A percentile compares a stretch with the other conserved stretches of the same genome.
Conservation (phyloP, 164 flowering plant genomes). For the Litsea cubeba region DNA sequence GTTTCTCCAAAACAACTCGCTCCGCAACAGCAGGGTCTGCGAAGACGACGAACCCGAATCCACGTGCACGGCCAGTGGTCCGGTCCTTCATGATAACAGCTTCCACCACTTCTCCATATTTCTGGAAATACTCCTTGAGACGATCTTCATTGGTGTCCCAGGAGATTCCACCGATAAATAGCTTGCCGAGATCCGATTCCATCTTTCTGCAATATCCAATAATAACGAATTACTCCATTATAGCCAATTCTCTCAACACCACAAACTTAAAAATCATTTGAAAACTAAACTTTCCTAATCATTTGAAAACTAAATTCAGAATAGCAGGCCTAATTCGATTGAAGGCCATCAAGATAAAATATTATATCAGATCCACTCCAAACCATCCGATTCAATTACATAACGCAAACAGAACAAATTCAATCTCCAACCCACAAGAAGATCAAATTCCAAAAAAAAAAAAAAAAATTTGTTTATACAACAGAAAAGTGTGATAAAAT, state of each 20-base stretch:
- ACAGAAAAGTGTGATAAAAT: background rate
- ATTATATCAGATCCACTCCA: constrained; percentile 4
- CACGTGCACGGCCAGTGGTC: constrained; percentile 82
- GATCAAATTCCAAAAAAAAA: constrained; percentile 11
- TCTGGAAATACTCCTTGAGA: constrained; percentile 65
- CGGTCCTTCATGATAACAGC: constrained; percentile 93
- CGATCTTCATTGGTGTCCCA: constrained; percentile 89
- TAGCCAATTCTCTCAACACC: constrained; percentile 4
- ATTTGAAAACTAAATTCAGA: background rate
- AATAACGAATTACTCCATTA: constrained; percentile 9
- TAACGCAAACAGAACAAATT: background rate
- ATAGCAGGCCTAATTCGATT: background rate
- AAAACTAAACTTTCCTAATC: background rate
- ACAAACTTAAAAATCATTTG: background rate
- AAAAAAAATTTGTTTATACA: background rate
- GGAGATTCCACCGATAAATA: constrained; percentile 89
- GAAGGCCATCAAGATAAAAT: background rate
- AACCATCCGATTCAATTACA: background rate
- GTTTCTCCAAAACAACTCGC: constrained; percentile 75
- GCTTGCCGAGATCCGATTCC: constrained; percentile 89
- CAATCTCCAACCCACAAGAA: constrained; percentile 4
- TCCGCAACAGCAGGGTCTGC: constrained; percentile 85
- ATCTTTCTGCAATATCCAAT: constrained; percentile 39
- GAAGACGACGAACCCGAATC: constrained; percentile 86
- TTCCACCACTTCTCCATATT: constrained; percentile 80